These are phyloP conservation scores for Lipomyces spencermartinsiae DNA, from an alignment of 805 yeast genomes.

Conservation along the genomic window DNA sequence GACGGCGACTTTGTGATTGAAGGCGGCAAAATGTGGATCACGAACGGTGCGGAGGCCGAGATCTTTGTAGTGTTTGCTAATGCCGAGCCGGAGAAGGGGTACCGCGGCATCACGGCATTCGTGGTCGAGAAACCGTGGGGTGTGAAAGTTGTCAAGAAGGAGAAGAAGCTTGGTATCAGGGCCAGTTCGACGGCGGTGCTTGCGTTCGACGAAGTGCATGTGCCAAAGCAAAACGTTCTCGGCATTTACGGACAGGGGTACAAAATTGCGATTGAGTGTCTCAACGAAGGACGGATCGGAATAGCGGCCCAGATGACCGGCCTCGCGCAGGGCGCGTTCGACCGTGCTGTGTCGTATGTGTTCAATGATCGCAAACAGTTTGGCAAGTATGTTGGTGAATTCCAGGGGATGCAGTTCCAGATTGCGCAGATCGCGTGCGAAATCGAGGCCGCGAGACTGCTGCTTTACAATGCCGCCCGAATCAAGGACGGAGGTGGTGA, in stretches of 20 bases:
- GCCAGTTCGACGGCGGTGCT: slow-evolving; percentile 54
- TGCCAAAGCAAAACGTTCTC: slow-evolving; percentile 51
- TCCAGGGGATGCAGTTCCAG: slow-evolving; percentile 57
- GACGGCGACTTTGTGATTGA: slow-evolving; percentile 51
- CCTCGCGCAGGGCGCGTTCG: slow-evolving; percentile 53
- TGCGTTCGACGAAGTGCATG: slow-evolving; percentile 50
- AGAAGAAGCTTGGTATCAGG: slow-evolving; percentile 52
- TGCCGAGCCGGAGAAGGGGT: slow-evolving; percentile 51
- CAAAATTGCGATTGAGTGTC: slow-evolving; percentile 53
- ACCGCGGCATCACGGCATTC: slow-evolving; percentile 54
- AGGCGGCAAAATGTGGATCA: slow-evolving; percentile 56
- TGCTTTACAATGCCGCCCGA: slow-evolving; percentile 55
- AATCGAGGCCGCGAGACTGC: slow-evolving; percentile 52
- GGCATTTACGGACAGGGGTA: slow-evolving; percentile 55
- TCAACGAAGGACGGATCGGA: slow-evolving; percentile 55
- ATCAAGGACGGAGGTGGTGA: slow-evolving; percentile 51
- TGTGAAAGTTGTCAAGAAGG: slow-evolving; percentile 52
- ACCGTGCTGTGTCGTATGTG: slow-evolving; percentile 49
- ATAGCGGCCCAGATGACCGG: slow-evolving; percentile 56
- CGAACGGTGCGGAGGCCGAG: slow-evolving; percentile 54
- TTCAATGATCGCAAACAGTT: slow-evolving; percentile 52
- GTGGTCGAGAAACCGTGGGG: slow-evolving; percentile 52
- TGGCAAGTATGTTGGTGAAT: slow-evolving; percentile 51
- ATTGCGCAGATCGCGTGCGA: slow-evolving; percentile 53
- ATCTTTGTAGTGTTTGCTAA: slow-evolving; percentile 52